Conservation (phyloP, 192 early-diverging fungal species). For the Geranomyces variabilis region DNA sequence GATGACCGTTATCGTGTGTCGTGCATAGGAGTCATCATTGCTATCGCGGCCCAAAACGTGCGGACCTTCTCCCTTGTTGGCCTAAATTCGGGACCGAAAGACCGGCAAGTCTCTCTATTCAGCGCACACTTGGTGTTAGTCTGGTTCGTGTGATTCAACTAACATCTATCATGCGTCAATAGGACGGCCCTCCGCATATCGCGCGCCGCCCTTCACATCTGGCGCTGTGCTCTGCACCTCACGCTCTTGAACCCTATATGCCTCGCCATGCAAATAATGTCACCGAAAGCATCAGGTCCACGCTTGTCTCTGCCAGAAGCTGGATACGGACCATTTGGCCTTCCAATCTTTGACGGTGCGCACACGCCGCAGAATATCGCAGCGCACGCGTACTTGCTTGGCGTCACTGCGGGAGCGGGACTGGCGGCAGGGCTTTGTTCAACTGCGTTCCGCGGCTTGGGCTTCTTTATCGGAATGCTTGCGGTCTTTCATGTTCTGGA, state of each 20-base stretch:
- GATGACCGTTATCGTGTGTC: not conserved
- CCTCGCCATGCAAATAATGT: not conserved
- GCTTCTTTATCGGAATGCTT: constrained; percentile 68
- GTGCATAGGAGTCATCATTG: constrained; percentile 2
- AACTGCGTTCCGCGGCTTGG: constrained; percentile 55
- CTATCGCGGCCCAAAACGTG: constrained; percentile 17
- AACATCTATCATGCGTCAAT: too few species aligned
- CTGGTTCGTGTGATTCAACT: too few species aligned
- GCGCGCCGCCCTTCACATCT: constrained; percentile 10
- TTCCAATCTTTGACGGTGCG: constrained; percentile 60
- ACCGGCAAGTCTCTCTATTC: constrained; percentile 4
- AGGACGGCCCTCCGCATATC: not conserved
- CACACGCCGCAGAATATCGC: constrained; percentile 85
- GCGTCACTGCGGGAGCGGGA: constrained; percentile 66
- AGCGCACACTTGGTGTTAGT: too few species aligned
- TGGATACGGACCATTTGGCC: constrained; percentile 15
- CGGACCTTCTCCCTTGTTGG: constrained; percentile 11
- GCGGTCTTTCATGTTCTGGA: constrained; percentile 84
- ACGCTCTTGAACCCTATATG: constrained; percentile 22
- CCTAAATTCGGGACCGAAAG: not conserved
- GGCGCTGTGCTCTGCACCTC: constrained; percentile 1
- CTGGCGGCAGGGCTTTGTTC: not conserved
- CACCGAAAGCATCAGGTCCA: not conserved
- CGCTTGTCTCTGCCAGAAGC: not conserved
- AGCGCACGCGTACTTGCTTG: constrained; percentile 71